Evolutionary conservation across 352 stramenopile species (phyloP).

Genomic region (Thalassiosira allenii): DNA sequence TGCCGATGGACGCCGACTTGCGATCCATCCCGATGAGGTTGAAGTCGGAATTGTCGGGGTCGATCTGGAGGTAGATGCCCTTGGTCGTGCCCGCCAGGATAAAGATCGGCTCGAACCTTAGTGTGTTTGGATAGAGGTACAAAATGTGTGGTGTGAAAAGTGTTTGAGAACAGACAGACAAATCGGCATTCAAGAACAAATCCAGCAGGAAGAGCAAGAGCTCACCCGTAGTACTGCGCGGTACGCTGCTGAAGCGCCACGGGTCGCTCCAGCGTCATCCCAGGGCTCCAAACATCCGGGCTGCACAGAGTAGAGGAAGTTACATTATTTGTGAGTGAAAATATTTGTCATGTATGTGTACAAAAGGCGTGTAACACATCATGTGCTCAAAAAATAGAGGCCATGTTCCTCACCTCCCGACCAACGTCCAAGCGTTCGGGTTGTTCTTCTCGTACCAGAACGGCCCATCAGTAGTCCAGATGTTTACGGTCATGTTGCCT

Average conservation of each 20-base stretch:
- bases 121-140: not conserved
- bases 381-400: too few relatives aligned
- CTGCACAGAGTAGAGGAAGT: too few relatives aligned
- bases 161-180: not conserved
- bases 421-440: constrained; percentile 11
- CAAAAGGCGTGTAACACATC: too few relatives aligned
- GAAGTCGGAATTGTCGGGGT: not conserved
- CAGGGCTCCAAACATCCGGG: constrained; percentile 23
- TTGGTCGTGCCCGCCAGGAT: constrained; percentile 30
- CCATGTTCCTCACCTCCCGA: too few relatives aligned
- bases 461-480: constrained; percentile 24
- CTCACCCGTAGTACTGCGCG: constrained; percentile 35
- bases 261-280: constrained; percentile 22
- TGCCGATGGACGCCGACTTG: not conserved
- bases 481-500: constrained; percentile 21
- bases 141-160: not conserved
- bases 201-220: not conserved
- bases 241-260: constrained; percentile 8
- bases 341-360: too few relatives aligned
- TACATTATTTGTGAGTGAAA: too few relatives aligned
- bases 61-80: constrained; percentile 32
- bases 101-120: constrained; percentile 38
- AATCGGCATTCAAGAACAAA: not conserved
- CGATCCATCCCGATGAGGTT: constrained; percentile 46
- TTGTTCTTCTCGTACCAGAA: constrained; percentile 60